Evolutionary conservation across 2,329 filamentous ascomycete genomes (phyloP).

Genomic region (Aspergillus brunneoviolaceus): DNA sequence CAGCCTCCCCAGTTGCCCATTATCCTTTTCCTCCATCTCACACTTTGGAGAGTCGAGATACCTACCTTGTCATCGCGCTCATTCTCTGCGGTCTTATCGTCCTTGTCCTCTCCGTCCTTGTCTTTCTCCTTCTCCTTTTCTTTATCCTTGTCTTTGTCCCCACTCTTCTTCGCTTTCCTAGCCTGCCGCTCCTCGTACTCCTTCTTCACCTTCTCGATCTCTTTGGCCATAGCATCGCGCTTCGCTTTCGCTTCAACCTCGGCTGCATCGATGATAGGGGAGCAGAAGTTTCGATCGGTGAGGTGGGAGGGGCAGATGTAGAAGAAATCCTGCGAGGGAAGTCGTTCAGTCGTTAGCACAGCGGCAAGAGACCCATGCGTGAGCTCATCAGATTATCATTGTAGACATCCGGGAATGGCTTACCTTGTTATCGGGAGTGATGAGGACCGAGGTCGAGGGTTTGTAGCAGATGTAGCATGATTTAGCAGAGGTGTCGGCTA

Average conservation of each 20-base stretch:
- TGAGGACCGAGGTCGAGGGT: conserved; percentile 79
- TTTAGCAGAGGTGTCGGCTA: conserved; percentile 79
- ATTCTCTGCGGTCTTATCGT: conserved; percentile 42
- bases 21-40: background rate
- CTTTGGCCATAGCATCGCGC: conserved; percentile 44
- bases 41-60: background rate
- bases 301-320: conserved; percentile 84
- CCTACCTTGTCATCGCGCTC: conserved; percentile 56
- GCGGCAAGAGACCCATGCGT: background rate
- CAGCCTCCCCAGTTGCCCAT: background rate
- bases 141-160: conserved; percentile 49
- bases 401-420: background rate
- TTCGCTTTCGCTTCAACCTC: conserved; percentile 44
- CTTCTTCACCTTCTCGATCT: conserved; percentile 49
- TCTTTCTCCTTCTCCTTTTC: conserved; percentile 41
- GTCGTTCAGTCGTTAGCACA: conserved; percentile 5
- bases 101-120: conserved; percentile 38
- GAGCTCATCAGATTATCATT: too few species aligned
- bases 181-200: conserved; percentile 75
- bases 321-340: conserved; percentile 70
- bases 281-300: conserved; percentile 78
- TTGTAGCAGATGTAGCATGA: conserved; percentile 92
- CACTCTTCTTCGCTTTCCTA: conserved; percentile 63
- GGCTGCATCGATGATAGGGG: conserved; percentile 50
- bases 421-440: conserved; percentile 87